Percentiles rank a stretch among this genome's conserved stretches.
Conservation (phyloP, 768 basidiomycete genomes). For the Leccinum incarnatum region DNA sequence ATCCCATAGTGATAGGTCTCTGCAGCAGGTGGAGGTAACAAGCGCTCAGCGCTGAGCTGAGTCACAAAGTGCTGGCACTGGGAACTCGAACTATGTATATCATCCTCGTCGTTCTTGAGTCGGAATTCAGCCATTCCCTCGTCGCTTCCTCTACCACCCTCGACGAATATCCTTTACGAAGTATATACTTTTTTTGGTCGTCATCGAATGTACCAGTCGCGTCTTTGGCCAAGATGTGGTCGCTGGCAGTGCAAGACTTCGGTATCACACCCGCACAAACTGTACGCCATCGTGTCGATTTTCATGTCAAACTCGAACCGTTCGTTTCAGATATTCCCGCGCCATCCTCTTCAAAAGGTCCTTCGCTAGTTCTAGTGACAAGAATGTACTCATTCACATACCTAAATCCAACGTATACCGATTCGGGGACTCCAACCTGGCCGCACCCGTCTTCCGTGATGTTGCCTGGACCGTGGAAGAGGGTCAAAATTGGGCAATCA, state of each 20-base stretch:
- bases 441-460: slow-evolving; percentile 48
- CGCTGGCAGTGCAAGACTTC: background rate
- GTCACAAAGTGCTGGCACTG: too few relatives aligned
- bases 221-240: background rate
- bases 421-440: slow-evolving; percentile 53
- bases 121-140: too few relatives aligned
- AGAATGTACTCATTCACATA: slow-evolving; percentile 36
- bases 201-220: slow-evolving; percentile 3
- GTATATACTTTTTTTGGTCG: too few relatives aligned
- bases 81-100: too few relatives aligned
- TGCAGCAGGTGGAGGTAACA: too few relatives aligned
- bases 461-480: slow-evolving; percentile 60
- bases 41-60: too few relatives aligned
- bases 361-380: slow-evolving; percentile 4
- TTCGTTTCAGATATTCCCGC: background rate
- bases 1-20: too few relatives aligned
- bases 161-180: too few relatives aligned
- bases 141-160: too few relatives aligned
- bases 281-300: background rate
- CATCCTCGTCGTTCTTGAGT: too few relatives aligned
- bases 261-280: background rate
- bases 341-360: background rate
- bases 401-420: slow-evolving; percentile 52
- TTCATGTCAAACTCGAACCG: background rate
- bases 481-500: slow-evolving; percentile 72